phyloP scores from a whole-genome alignment of 306 rosid species.

The Quercus agrifolia region DNA sequence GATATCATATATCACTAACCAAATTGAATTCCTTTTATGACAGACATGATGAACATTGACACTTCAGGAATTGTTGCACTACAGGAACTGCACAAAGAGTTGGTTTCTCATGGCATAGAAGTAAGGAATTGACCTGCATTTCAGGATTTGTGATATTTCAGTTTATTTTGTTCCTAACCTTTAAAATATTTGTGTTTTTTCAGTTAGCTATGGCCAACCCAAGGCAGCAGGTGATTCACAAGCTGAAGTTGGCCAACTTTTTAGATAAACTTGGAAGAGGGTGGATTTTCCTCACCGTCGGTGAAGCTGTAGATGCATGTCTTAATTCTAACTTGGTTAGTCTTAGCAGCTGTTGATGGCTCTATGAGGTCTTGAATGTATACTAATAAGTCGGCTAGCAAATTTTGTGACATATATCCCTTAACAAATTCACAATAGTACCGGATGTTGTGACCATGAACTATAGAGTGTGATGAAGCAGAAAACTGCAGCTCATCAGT shows the following conservation, averaged over 20 bases:
- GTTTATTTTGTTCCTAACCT: neutral
- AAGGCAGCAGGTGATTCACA: constrained; percentile 77
- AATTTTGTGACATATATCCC: neutral
- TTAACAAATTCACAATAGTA: neutral
- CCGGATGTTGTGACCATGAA: neutral
- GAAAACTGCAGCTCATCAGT: neutral
- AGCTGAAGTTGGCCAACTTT: constrained; percentile 62
- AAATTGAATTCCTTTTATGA: neutral
- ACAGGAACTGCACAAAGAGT: constrained; percentile 69
- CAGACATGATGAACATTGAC: constrained; percentile 73
- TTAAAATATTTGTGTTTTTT: constrained; percentile 12
- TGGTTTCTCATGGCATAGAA: constrained; percentile 44
- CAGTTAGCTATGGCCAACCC: constrained; percentile 82
- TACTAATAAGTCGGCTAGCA: neutral
- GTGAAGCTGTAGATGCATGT: constrained; percentile 76
- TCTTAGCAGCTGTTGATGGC: constrained; percentile 16
- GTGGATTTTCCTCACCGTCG: constrained; percentile 59
- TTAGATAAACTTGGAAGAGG: constrained; percentile 72
- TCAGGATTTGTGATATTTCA: neutral
- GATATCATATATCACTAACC: neutral
- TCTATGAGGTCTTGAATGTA: neutral
- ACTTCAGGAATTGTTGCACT: constrained; percentile 73
- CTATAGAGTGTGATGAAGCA: too few species aligned
- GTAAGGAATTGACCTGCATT: constrained; percentile 25
- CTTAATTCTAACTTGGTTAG: constrained; percentile 27